phyloP scores from a whole-genome alignment of 1,139 yeast species.

The Zygoascus sp. region DNA sequence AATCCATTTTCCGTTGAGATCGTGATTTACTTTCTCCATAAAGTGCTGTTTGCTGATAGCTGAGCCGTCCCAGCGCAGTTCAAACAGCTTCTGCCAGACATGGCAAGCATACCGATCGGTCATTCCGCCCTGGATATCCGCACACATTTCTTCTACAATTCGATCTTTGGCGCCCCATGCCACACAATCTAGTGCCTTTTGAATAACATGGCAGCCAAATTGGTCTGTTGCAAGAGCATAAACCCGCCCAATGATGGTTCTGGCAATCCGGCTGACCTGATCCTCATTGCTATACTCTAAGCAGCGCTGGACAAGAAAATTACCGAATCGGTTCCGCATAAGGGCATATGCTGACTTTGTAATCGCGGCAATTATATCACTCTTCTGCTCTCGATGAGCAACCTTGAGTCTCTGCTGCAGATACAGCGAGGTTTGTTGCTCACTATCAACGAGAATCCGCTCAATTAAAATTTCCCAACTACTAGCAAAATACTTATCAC shows the following conservation, averaged over 20 bases:
- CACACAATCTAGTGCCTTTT: constrained; percentile 40
- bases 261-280: constrained; percentile 33
- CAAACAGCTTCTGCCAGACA: constrained; percentile 44
- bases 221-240: constrained; percentile 36
- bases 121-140: constrained; percentile 34
- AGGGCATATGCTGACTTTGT: constrained; percentile 32
- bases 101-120: constrained; percentile 41
- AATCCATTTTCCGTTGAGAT: constrained; percentile 38
- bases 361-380: constrained; percentile 34
- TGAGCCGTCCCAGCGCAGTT: constrained; percentile 34
- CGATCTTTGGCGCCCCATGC: constrained; percentile 28
- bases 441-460: constrained; percentile 36
- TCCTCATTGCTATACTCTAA: constrained; percentile 37
- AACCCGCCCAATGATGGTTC: constrained; percentile 35
- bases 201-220: constrained; percentile 44
- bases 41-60: constrained; percentile 30
- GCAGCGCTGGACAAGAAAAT: constrained; percentile 41
- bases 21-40: constrained; percentile 35
- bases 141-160: constrained; percentile 38
- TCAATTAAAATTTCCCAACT: constrained; percentile 35
- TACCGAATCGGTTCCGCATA: constrained; percentile 42
- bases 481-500: constrained; percentile 29
- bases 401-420: constrained; percentile 40
- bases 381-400: constrained; percentile 33
- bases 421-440: constrained; percentile 42